A percentile compares a stretch with the other conserved stretches of the same genome.
Evolutionary conservation across 2,329 filamentous ascomycete species (phyloP).

Genomic region (Chlorencoelia australis): DNA sequence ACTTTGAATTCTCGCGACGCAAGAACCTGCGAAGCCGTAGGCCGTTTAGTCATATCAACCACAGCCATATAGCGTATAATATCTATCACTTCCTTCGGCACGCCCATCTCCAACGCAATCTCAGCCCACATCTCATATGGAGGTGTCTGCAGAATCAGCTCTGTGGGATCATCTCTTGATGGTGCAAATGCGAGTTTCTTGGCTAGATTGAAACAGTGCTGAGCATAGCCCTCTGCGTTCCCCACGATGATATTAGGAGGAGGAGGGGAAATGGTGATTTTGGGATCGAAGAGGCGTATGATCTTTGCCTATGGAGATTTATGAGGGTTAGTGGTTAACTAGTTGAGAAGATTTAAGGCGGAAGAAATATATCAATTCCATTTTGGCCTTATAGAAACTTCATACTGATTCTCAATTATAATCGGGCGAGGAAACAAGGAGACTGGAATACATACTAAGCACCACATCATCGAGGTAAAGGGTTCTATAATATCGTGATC

Average conservation of each 20-base stretch:
- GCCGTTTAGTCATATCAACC: conserved; percentile 10
- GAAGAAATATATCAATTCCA: too few relatives aligned
- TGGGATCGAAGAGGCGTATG: conserved; percentile 7
- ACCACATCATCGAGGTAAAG: conserved; percentile 10
- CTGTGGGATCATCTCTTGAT: conserved; percentile 7
- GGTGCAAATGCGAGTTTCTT: conserved; percentile 10
- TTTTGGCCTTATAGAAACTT: too few relatives aligned
- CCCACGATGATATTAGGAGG: too few relatives aligned
- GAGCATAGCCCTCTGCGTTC: conserved; percentile 8
- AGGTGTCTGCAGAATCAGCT: conserved; percentile 12
- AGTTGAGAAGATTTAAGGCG: too few relatives aligned
- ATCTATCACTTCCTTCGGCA: conserved; percentile 11
- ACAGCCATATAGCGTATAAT: conserved; percentile 11
- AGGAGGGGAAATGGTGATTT: conserved; percentile 10
- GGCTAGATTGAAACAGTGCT: conserved; percentile 11
- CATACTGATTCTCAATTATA: too few relatives aligned
- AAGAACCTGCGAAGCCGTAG: conserved; percentile 11
- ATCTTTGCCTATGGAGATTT: too few relatives aligned
- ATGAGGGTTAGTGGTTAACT: too few relatives aligned
- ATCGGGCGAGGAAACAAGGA: too few relatives aligned
- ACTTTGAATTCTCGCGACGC: conserved; percentile 7
- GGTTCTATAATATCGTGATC: conserved; percentile 11
- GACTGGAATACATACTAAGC: too few relatives aligned
- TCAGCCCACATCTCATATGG: conserved; percentile 12
- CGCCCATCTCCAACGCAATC: conserved; percentile 9